Percentiles rank a stretch among this genome's conserved stretches.
Conservation (phyloP, 129 eudicot genomes). For the Solidago caesia region DNA sequence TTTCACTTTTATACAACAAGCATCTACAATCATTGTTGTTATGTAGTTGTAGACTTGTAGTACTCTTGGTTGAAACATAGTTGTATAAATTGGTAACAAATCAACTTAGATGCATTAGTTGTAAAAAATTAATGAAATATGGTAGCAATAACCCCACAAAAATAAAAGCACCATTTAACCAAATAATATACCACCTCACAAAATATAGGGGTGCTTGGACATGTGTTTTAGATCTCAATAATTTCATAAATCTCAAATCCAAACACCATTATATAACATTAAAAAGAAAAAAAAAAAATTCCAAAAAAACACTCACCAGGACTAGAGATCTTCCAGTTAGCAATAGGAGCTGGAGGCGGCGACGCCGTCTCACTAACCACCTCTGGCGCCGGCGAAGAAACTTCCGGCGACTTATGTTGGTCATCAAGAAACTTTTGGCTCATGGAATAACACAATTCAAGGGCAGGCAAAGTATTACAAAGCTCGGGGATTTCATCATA, state of each 20-base stretch:
- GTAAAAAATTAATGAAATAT: not conserved
- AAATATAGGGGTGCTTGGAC: not conserved
- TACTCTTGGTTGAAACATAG: no score
- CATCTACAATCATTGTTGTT: not conserved
- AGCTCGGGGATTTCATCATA: constrained; percentile 81
- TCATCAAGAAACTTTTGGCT: constrained; percentile 77
- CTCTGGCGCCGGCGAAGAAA: constrained; percentile 23
- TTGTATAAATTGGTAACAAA: no score
- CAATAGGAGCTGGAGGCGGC: constrained; percentile 47
- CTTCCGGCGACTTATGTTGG: constrained; percentile 48
- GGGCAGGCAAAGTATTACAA: constrained; percentile 76
- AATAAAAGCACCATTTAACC: not conserved
- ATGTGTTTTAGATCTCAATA: not conserved
- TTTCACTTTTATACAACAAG: not conserved
- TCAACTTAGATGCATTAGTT: no score
- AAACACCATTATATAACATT: not conserved
- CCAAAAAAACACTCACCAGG: constrained; percentile 45
- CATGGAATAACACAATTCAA: constrained; percentile 85
- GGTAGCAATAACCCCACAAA: not conserved
- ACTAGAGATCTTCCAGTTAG: constrained; percentile 80
- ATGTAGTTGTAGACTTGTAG: no score
- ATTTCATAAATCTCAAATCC: not conserved
- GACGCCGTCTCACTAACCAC: constrained; percentile 26
- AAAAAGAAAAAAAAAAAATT: not conserved
- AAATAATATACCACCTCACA: not conserved